Conservation (phyloP, 345 rosid species). For the Lepidium didymum region DNA sequence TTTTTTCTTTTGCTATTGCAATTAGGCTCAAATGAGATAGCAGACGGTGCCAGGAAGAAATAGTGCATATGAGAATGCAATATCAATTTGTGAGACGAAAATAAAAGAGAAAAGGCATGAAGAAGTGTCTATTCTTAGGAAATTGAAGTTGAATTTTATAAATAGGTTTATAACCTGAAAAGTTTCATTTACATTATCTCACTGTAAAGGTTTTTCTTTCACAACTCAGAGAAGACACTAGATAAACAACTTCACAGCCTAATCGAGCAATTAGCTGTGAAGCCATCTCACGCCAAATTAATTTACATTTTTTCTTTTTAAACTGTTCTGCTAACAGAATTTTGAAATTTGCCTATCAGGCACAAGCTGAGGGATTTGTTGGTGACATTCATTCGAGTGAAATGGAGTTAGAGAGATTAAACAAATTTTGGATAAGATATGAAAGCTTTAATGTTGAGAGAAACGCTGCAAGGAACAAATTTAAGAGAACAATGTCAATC, state of each 20-base stretch:
- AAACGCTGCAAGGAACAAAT: slow-evolving; percentile 61
- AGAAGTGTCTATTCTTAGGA: slow-evolving; percentile 44
- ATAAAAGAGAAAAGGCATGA: slow-evolving; percentile 64
- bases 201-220: slow-evolving; percentile 1
- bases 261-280: slow-evolving; percentile 83
- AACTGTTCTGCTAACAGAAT: neutral
- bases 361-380: slow-evolving; percentile 82
- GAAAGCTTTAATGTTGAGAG: slow-evolving; percentile 49
- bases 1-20: slow-evolving; percentile 1
- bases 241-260: slow-evolving; percentile 86
- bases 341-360: slow-evolving; percentile 31
- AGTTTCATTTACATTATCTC: neutral
- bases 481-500: slow-evolving; percentile 60
- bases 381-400: slow-evolving; percentile 63
- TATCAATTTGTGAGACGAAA: slow-evolving; percentile 63
- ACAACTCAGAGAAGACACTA: slow-evolving; percentile 81
- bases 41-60: slow-evolving; percentile 62
- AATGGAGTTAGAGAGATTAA: slow-evolving; percentile 70
- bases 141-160: neutral
- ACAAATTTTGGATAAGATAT: slow-evolving; percentile 49
- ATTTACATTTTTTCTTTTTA: neutral
- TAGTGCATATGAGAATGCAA: slow-evolving; percentile 65
- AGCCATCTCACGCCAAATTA: slow-evolving; percentile 21
- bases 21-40: slow-evolving; percentile 74
- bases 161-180: neutral